Evolutionary conservation across 2,329 filamentous ascomycete species (phyloP).

Genomic region (Didymella segeticola): DNA sequence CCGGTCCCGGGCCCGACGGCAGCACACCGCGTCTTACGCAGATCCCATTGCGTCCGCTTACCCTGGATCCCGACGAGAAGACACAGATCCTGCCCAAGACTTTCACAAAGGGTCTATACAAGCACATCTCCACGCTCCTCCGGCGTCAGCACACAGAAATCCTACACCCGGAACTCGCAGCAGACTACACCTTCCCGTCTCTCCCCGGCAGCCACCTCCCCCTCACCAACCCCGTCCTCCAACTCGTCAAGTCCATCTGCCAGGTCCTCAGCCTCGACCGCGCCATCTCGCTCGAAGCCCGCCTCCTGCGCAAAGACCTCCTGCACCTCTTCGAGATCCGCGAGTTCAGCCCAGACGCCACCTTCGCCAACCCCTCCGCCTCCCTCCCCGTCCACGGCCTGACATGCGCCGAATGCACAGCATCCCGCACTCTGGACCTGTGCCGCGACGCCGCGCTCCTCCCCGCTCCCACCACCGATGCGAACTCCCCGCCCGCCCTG

Average conservation of each 20-base stretch:
- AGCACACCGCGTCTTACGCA: constrained; percentile 65
- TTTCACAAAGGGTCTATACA: constrained; percentile 89
- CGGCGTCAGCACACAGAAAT: constrained; percentile 86
- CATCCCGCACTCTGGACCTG: constrained; percentile 86
- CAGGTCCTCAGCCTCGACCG: constrained; percentile 91
- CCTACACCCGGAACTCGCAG: constrained; percentile 84
- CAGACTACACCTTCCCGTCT: constrained; percentile 84
- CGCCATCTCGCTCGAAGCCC: constrained; percentile 85
- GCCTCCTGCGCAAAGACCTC: constrained; percentile 86
- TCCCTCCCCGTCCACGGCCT: constrained; percentile 76
- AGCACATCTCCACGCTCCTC: constrained; percentile 83
- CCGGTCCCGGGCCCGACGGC: constrained; percentile 55
- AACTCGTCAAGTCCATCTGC: constrained; percentile 91
- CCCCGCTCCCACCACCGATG: constrained; percentile 51
- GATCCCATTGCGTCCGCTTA: constrained; percentile 62
- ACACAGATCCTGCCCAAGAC: constrained; percentile 75
- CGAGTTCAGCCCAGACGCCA: constrained; percentile 88
- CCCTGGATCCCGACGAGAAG: constrained; percentile 63
- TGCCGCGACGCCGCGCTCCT: constrained; percentile 88
- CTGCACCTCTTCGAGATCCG: constrained; percentile 90
- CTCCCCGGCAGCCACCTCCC: constrained; percentile 75
- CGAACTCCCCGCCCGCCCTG: constrained; percentile 59
- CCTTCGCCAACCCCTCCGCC: constrained; percentile 84
- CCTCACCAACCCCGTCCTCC: constrained; percentile 75
- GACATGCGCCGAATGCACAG: constrained; percentile 88